These are phyloP conservation scores for Trifolium subterraneum DNA, from an alignment of 306 rosid genomes.

Conservation along the genomic window DNA sequence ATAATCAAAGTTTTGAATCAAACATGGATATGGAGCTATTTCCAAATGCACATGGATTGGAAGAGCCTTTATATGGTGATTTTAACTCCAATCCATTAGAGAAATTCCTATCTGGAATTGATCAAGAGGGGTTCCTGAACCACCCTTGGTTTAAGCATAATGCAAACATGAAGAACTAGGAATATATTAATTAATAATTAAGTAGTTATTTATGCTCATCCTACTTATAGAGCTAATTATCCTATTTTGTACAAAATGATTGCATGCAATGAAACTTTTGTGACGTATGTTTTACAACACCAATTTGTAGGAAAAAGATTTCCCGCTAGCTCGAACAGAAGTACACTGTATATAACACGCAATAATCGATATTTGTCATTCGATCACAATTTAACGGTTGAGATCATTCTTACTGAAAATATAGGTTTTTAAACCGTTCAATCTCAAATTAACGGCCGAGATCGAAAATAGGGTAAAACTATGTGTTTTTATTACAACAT, in stretches of 20 bases:
- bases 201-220: conserved; percentile 26
- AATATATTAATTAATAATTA: background rate
- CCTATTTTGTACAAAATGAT: conserved; percentile 43
- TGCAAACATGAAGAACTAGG: conserved; percentile 39
- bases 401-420: no score
- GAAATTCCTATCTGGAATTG: conserved; percentile 60
- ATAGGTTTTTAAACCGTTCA: no score
- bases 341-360: no score
- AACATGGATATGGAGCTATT: conserved; percentile 49
- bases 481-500: no score
- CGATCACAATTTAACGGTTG: no score
- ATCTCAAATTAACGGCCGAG: no score
- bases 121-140: conserved; percentile 54
- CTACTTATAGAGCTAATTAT: conserved; percentile 34
- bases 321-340: no score
- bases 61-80: conserved; percentile 52
- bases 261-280: conserved; percentile 45
- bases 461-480: no score
- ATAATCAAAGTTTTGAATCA: conserved; percentile 48
- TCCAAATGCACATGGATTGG: conserved; percentile 49
- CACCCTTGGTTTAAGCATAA: conserved; percentile 60
- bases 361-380: no score
- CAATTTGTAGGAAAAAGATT: no score
- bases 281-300: conserved; percentile 24
- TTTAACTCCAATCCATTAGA: conserved; percentile 50